Evolutionary conservation across 2,329 filamentous ascomycete genomes (phyloP).

Genomic region (Colletotrichum karsti): DNA sequence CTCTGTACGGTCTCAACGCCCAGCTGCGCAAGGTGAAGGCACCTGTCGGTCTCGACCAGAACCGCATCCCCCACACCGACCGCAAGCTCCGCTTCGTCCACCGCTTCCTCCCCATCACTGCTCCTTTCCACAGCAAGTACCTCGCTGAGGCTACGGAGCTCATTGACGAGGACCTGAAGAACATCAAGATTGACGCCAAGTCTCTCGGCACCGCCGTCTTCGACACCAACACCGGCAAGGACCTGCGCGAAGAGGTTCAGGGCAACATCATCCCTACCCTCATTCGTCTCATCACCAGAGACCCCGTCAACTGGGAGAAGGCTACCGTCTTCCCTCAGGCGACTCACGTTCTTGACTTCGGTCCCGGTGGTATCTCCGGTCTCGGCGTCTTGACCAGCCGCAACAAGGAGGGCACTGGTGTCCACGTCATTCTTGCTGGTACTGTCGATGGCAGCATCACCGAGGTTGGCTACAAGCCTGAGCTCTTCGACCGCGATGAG

Average conservation of each 20-base stretch:
- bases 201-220: constrained; percentile 86
- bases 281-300: constrained; percentile 91
- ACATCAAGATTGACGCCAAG: constrained; percentile 77
- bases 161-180: constrained; percentile 87
- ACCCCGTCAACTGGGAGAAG: constrained; percentile 95
- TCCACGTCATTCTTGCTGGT: constrained; percentile 94
- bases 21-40: constrained; percentile 97
- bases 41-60: constrained; percentile 96
- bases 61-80: constrained; percentile 91
- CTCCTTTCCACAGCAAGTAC: constrained; percentile 98
- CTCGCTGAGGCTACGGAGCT: constrained; percentile 82
- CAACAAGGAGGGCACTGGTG: constrained; percentile 98
- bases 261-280: constrained; percentile 87
- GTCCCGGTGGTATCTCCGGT: constrained; percentile 95
- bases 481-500: constrained; percentile 95
- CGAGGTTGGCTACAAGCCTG: constrained; percentile 97
- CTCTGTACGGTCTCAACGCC: constrained; percentile 93
- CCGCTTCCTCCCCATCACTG: constrained; percentile 96
- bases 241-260: constrained; percentile 75
- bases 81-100: constrained; percentile 97
- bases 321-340: constrained; percentile 90
- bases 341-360: constrained; percentile 96
- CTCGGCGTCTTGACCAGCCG: constrained; percentile 96
- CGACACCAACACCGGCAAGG: constrained; percentile 88
- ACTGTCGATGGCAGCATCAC: constrained; percentile 89